Conservation (phyloP, 2,329 filamentous ascomycete genomes). For the Fusarium cyanostomum region DNA sequence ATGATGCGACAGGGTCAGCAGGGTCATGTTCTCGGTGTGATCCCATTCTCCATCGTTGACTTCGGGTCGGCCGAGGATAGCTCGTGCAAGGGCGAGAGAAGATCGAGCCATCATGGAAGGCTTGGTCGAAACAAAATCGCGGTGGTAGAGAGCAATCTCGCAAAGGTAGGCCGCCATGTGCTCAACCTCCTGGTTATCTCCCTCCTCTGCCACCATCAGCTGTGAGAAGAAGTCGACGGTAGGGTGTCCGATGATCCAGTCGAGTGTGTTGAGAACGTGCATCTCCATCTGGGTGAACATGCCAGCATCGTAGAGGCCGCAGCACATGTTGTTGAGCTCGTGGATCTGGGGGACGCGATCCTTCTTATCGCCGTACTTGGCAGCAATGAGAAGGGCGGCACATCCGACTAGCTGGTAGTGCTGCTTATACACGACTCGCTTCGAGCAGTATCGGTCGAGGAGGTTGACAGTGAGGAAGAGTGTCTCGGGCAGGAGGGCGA, state of each 20-base stretch:
- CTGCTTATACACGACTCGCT: conserved; percentile 97
- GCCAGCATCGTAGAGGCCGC: conserved; percentile 95
- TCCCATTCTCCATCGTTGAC: conserved; percentile 81
- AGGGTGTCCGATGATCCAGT: conserved; percentile 95
- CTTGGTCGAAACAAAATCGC: conserved; percentile 93
- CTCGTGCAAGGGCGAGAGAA: conserved; percentile 84
- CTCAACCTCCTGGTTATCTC: conserved; percentile 85
- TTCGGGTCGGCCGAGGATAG: conserved; percentile 84
- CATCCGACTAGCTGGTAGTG: conserved; percentile 99
- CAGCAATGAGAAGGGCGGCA: conserved; percentile 92
- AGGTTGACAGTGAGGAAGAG: conserved; percentile 97
- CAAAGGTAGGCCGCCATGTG: conserved; percentile 94
- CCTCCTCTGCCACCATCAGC: conserved; percentile 82
- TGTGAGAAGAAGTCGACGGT: conserved; percentile 95
- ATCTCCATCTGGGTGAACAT: conserved; percentile 99
- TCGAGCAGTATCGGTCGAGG: conserved; percentile 96
- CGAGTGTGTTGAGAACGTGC: conserved; percentile 97
- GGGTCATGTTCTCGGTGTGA: conserved; percentile 73
- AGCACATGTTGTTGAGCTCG: conserved; percentile 99
- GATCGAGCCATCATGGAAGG: conserved; percentile 91
- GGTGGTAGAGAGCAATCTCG: conserved; percentile 95
- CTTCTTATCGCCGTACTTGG: conserved; percentile 99
- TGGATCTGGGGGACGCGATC: conserved; percentile 97
- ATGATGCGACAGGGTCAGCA: conserved; percentile 67
- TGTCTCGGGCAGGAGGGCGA: conserved; percentile 92